Base-by-base conservation (phyloP, 148 eudicot genomes). In the Nyssa sinensis region DNA sequence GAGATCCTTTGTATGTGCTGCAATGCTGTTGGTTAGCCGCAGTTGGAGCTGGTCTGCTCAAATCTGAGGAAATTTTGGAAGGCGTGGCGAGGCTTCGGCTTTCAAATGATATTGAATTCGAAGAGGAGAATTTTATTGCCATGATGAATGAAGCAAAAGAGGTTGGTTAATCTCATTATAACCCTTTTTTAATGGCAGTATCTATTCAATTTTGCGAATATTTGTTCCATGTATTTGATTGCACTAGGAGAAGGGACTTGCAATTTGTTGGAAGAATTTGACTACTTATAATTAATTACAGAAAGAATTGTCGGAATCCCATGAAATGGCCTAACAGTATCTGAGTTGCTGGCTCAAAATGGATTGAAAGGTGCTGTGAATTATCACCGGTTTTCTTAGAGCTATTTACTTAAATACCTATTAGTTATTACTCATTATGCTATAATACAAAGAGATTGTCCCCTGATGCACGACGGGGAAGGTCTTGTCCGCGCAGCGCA, bases 21-120 rank as follows among this genome's bases (percentile, higher is more conserved):
- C 35, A 87, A 29, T 92, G 97, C 84, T 94, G 98, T 70, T 94
- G 98, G 98, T 71, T 94, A 78, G 98, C 98, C 27, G 98, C 98
- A 59, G 82, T 94, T 66, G 98, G 98, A 58, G 98, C 96, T 23
- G 98, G 97, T 49, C 83, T 94, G 78, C 96, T 94, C 30, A 94
- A 92, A 81, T 90, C 98, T 24, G 98, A 94, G 85, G 98, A 94
- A 79, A 94, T 94, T 51, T 70, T 94, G 70, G 98, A 94, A 74
- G 98, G 98, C 27, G 97, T 94, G 1, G 91, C 92, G 4, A 87
- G 98, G 75, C 92, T 92, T 77, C 76, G 96, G 37, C 73, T 94
- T 65, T 90, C 97, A 0, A 74, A 89, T 67, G 97, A 94, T 78
- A 90, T 88, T 1, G 98, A 94, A 68, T 94, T 94, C 66, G 98